Percentiles rank a stretch among this genome's conserved stretches.
These are phyloP conservation scores for Hansenula sp. DNA, from an alignment of 1,139 yeast genomes.

Conservation along the genomic window DNA sequence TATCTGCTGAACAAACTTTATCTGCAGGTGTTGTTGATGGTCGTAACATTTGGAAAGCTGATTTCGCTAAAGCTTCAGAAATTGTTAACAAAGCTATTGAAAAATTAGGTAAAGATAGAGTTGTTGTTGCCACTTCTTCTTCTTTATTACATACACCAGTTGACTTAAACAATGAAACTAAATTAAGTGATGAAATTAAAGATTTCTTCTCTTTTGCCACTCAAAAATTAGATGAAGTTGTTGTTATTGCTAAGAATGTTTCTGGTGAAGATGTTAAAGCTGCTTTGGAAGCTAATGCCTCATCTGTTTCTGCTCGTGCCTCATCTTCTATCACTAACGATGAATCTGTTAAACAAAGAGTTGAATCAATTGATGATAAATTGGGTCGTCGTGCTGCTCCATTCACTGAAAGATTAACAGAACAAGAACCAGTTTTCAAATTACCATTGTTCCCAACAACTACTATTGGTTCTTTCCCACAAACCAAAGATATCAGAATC, in stretches of 20 bases:
- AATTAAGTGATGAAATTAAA: conserved; percentile 85
- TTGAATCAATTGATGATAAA: conserved; percentile 73
- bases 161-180: conserved; percentile 86
- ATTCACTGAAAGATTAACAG: conserved; percentile 82
- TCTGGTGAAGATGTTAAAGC: conserved; percentile 69
- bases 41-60: conserved; percentile 99
- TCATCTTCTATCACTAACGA: conserved; percentile 88
- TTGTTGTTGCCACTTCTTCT: conserved; percentile 90
- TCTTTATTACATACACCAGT: conserved; percentile 98
- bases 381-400: conserved; percentile 82
- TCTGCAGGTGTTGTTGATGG: conserved; percentile 98
- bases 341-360: conserved; percentile 84
- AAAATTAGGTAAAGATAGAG: conserved; percentile 85
- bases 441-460: conserved; percentile 99
- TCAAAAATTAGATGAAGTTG: conserved; percentile 92
- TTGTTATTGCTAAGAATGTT: conserved; percentile 81
- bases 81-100: conserved; percentile 77
- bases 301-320: conserved; percentile 80
- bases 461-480: conserved; percentile 99
- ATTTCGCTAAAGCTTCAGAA: conserved; percentile 80
- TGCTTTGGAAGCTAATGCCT: conserved; percentile 77
- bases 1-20: conserved; percentile 66
- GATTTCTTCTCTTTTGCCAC: conserved; percentile 99
- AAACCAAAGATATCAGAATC: conserved; percentile 97
- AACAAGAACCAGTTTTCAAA: conserved; percentile 83